Evolutionary conservation across 2,329 filamentous ascomycete species (phyloP).

Genomic region (Monosporascus cannonballus): DNA sequence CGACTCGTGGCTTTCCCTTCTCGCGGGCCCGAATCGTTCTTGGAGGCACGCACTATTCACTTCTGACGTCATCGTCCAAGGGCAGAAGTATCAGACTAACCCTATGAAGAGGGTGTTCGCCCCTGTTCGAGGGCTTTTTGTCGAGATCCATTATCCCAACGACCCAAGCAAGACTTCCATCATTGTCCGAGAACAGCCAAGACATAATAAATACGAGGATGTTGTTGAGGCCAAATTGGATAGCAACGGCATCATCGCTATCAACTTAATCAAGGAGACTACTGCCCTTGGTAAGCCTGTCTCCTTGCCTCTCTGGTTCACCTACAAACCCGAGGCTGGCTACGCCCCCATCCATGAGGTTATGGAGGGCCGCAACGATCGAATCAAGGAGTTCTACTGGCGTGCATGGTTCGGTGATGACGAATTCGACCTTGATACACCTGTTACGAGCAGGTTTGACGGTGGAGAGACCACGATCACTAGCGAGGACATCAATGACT

Average conservation of each 20-base stretch:
- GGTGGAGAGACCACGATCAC: constrained; percentile 85
- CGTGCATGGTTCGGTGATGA: constrained; percentile 94
- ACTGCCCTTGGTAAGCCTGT: constrained; percentile 78
- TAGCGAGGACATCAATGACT: constrained; percentile 91
- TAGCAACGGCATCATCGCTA: constrained; percentile 70
- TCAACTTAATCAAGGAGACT: constrained; percentile 90
- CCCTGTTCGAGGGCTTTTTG: constrained; percentile 77
- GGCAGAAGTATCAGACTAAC: constrained; percentile 95
- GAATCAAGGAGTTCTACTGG: constrained; percentile 99
- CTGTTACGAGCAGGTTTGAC: constrained; percentile 82
- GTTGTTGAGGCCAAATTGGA: constrained; percentile 79
- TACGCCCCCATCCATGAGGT: constrained; percentile 97
- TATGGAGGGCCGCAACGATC: constrained; percentile 92
- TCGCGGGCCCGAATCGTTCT: constrained; percentile 79
- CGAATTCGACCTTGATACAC: constrained; percentile 71
- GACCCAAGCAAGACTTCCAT: constrained; percentile 80
- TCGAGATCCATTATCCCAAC: constrained; percentile 80
- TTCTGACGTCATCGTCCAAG: constrained; percentile 89
- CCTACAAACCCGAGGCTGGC: constrained; percentile 88
- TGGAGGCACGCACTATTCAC: constrained; percentile 95
- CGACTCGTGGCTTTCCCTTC: constrained; percentile 80
- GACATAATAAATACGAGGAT: constrained; percentile 79
- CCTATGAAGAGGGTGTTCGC: constrained; percentile 88
- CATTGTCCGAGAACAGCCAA: constrained; percentile 77
- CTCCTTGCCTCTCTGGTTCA: constrained; percentile 81